Base-by-base conservation (phyloP, 768 basidiomycete genomes). In the Coprinellus aureogranulatus region DNA sequence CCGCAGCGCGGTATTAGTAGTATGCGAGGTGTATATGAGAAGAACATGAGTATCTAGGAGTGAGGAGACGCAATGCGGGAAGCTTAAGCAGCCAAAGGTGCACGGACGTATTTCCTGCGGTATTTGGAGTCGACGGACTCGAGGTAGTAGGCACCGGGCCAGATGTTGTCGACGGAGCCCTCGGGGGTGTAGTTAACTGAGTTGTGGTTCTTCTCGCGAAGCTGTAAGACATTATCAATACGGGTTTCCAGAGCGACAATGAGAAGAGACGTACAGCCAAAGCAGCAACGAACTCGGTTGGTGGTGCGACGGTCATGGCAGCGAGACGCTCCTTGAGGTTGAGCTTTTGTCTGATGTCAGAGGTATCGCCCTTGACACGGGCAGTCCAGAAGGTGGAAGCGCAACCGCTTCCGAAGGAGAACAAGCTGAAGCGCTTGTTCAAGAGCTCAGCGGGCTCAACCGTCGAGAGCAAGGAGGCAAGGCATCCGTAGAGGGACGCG, bases 181-280 rank as follows among this genome's bases (percentile, higher is more conserved):
- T 84, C 80, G 12, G 97, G 97, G 2, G 83, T 82, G 78, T 91
- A 99, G 64, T 85, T 79, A 25, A 81, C 85, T 16, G 92, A 86
- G 65, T 95, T 96, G 81, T 98, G 94, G 81, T 95, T 96, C 76
- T 91, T 88, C 77, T 98, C 96, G 41, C 96, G 92, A 52, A 98
- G 87, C 94, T 95, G 63, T 12, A 28, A n/a, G 37, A 46, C 25
- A 53, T 47, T 47, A 44, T 27, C 47, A 58, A 56, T 23, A 46
- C 58, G 4, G 40, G n/a, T 61, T n/a, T 61, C 53, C n/a, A 58
- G 23, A 18, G 9, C 25, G 47, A 31, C 6, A 52, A 55, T 9
- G 3, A 34, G 25, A 57, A 58, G 58, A 50, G 6, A 73, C 86
- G 58, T 67, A 92, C 88, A 68, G 77, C 67, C 49, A 93, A 84